These are phyloP conservation scores for Cladosporium sp. DNA, from an alignment of 2,329 filamentous ascomycete species.

Conservation along the genomic window DNA sequence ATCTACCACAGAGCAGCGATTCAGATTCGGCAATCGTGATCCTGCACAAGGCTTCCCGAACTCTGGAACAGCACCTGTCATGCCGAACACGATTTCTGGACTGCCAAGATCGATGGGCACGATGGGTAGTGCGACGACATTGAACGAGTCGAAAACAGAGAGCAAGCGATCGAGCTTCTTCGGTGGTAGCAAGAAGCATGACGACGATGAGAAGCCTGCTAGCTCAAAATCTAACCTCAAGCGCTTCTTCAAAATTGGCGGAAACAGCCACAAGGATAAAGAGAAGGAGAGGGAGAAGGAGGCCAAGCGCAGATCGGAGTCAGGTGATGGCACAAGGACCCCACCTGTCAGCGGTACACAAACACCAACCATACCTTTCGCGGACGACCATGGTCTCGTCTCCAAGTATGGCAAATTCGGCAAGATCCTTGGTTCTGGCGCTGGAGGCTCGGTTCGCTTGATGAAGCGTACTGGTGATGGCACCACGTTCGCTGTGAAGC, in stretches of 20 bases:
- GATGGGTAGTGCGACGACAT: constrained; percentile 29
- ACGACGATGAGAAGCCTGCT: constrained; percentile 31
- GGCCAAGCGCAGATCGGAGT: constrained; percentile 21
- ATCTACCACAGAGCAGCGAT: constrained; percentile 45
- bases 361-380: constrained; percentile 66
- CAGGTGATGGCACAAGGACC: constrained; percentile 24
- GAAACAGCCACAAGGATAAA: constrained; percentile 60
- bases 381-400: constrained; percentile 83
- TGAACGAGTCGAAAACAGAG: constrained; percentile 32
- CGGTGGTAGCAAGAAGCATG: constrained; percentile 50
- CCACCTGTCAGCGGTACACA: constrained; percentile 33
- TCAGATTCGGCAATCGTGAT: constrained; percentile 77
- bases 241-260: constrained; percentile 86
- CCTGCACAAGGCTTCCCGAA: constrained; percentile 49
- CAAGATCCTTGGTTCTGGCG: constrained; percentile 87
- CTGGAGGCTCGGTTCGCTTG: constrained; percentile 86
- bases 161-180: constrained; percentile 55
- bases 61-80: constrained; percentile 37
- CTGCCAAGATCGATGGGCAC: constrained; percentile 45
- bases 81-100: constrained; percentile 17
- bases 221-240: constrained; percentile 91
- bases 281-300: constrained; percentile 39
- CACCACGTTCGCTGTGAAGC: constrained; percentile 94
- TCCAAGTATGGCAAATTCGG: constrained; percentile 96
- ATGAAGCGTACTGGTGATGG: constrained; percentile 92